Conservation (phyloP, 805 yeast genomes). For the Candida verbasci region DNA sequence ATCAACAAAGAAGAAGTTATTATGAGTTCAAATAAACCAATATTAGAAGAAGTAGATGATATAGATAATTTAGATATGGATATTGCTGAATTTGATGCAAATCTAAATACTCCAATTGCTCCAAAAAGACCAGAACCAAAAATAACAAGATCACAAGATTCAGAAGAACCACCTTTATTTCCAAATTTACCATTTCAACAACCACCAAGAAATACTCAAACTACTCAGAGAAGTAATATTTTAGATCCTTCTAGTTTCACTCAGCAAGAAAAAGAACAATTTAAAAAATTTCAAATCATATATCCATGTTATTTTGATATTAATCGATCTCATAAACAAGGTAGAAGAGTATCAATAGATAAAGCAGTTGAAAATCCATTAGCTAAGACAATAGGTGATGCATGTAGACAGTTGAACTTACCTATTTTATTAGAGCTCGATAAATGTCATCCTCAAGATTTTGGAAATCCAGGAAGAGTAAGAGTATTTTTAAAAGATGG, state of each 20-base stretch:
- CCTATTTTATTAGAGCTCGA: constrained; percentile 65
- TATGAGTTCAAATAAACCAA: constrained; percentile 69
- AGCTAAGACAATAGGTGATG: constrained; percentile 79
- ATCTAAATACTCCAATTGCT: constrained; percentile 63
- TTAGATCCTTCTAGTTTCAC: constrained; percentile 34
- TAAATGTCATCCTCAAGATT: constrained; percentile 93
- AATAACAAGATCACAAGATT: constrained; percentile 60
- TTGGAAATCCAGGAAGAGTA: constrained; percentile 96
- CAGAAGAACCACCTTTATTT: constrained; percentile 22
- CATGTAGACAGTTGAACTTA: constrained; percentile 41
- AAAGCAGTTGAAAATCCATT: constrained; percentile 82
- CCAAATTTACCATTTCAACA: constrained; percentile 23
- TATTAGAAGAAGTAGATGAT: constrained; percentile 71
- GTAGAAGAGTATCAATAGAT: constrained; percentile 71
- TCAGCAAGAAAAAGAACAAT: constrained; percentile 57
- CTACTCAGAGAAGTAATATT: constrained; percentile 15
- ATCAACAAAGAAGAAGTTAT: not conserved
- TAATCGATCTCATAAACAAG: constrained; percentile 69
- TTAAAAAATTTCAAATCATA: constrained; percentile 65
- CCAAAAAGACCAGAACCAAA: constrained; percentile 57
- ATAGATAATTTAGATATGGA: constrained; percentile 93
- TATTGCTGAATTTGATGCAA: constrained; percentile 80
- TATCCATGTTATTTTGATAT: constrained; percentile 93
- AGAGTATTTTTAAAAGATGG: constrained; percentile 60
- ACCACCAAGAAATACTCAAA: constrained; percentile 11